Percentiles rank a stretch among this genome's conserved stretches.
Conservation (phyloP, 1,139 yeast species). For the Sugiyamaella neomexicana region DNA sequence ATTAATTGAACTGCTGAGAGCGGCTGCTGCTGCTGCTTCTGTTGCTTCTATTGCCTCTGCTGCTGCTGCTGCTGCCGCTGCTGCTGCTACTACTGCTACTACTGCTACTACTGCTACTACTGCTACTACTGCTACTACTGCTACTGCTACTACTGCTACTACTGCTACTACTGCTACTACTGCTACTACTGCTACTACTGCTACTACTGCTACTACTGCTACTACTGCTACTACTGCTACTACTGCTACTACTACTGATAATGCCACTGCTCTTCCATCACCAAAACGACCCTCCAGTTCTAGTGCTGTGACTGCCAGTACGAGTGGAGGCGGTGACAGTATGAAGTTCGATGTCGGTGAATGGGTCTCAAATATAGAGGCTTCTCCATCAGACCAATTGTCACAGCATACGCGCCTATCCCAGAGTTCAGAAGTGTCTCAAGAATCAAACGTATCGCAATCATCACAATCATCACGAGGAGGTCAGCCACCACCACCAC, state of each 20-base stretch:
- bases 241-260: not conserved
- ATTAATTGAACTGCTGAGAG: conserved; percentile 8
- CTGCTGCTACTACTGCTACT: not conserved
- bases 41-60: not conserved
- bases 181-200: not conserved
- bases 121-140: not conserved
- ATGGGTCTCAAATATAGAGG: conserved; percentile 24
- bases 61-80: not conserved
- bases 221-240: not conserved
- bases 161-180: not conserved
- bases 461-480: conserved; percentile 4
- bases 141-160: not conserved
- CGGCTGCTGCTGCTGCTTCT: conserved; percentile 6
- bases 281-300: not conserved
- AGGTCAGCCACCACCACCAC: not conserved
- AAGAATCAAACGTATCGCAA: conserved; percentile 1
- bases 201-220: not conserved
- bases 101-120: not conserved
- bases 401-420: conserved; percentile 2
- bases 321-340: conserved; percentile 2
- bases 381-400: conserved; percentile 18
- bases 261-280: not conserved
- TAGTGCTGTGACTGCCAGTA: not conserved
- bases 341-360: conserved; percentile 24
- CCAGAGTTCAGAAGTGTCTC: conserved; percentile 1